Base-by-base conservation (phyloP, 2,329 filamentous ascomycete genomes). In the Epichloe uncinata region DNA sequence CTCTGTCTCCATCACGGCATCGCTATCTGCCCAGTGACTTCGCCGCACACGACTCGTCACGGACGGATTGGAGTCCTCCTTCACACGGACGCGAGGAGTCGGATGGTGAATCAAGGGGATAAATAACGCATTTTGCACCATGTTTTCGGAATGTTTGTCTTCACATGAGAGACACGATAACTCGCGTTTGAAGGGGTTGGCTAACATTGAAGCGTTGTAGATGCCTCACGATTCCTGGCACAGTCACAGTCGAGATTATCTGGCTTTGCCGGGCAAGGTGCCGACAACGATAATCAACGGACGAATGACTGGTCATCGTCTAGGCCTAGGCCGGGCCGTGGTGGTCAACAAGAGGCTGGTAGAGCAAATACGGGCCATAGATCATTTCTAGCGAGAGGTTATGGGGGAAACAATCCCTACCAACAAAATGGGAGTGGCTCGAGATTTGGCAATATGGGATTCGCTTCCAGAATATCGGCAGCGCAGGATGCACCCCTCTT, bases 201-300 rank as follows among this genome's bases (percentile, higher is more conserved):
- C 46, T 51, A 34, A 48, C 22, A 18, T 11, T 15, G 11, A 13
- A 45, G 11, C 18, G 18, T 35, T 48, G 26, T 62, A 96, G 93
- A 97, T 83, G 93, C 93, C 61, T 97, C 91, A 58, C 85, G 84
- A 59, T 98, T 98, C 67, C 81, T 98, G 60, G 87, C 90, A 54
- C 93, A 97, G 78, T 96, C 90, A 57, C 90, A 95, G 73, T 95
- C 90, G 54, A 84, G 88, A 55, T 74, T 97, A 61, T 87, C 85
- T 57, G 81, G 73, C 65, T 81, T 89, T 53, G 55, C 50, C 30
- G 78, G 73, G 69, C 79, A 84, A 64, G 68, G 78, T 53, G 79
- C 70, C 55, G 70, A 68, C 54, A 69, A 66, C 45, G 60, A 58
- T 34, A 52, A 54, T 38, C 55, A 55, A 48, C 58, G 60, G 47